Evolutionary conservation across 2,329 filamentous ascomycete species (phyloP), one percentile per base, ranked within the genome.

Genomic region (Sporothrix humicola): DNA sequence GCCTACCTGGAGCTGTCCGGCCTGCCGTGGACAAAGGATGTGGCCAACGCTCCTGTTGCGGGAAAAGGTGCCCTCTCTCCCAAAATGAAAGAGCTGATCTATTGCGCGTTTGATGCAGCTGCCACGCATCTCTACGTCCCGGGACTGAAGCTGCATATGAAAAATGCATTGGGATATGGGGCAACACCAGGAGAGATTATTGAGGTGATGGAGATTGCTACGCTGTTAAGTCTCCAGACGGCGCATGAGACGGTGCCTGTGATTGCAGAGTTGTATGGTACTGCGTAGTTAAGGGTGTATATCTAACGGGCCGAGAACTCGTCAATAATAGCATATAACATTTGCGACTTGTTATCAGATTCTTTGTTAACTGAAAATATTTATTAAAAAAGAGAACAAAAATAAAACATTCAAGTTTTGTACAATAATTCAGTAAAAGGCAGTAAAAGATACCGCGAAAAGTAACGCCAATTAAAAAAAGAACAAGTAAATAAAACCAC

Each of bases 81-180:
- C 9, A 52, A 69, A 20, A 37, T 69, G 48, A 69, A 69, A 12
- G 65, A 69, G 23, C 13, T 69, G 13, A 42, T 69, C 15, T 69
- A 69, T 13, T 69, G 65, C n/a, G 65, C 65, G 6, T 69, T 69
- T 20, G 65, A 69, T 12, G 37, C 46, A 1, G 65, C 65, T 1
- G 46, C 65, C 6, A 69, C 65, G 2, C 65, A 69, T 37, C 48
- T 69, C 23, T 69, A 69, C 26, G 65, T 54, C 1, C 46, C 46
- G 20, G 56, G 65, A 8, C 46, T 69, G 46, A 69, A 69, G 48
- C 65, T 69, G 1, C 65, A 69, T 12, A 69, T 69, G 65, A 69
- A 69, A 15, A 69, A 69, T 15, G 65, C 65, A 5, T 12, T 69
- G 46, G 65, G 65, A 4, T 69, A 69, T 17, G 65, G 65, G 1